Evolutionary conservation across 345 rosid species (phyloP), one percentile per base, ranked within the genome.

Genomic region (Aquilaria yunnanensis): DNA sequence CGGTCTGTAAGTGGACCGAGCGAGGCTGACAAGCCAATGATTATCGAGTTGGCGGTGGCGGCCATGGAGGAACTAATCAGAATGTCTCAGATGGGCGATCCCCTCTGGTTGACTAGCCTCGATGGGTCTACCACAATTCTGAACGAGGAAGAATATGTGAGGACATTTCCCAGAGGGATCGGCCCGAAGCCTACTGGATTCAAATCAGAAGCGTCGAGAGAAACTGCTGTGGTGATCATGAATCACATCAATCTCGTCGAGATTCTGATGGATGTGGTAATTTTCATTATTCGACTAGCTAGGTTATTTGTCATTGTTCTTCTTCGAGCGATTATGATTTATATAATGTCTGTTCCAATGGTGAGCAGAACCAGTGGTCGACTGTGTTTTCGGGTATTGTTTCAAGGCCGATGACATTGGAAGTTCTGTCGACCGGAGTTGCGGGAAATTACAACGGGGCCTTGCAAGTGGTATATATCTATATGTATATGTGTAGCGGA

Each of bases 31-130:
- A 91, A 83, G 69, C 90, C 89, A 0, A 67, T 81, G 75, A 72
- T 91, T 47, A 72, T 95, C 9, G 94, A 87, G 78, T 86, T 95
- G 6, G 99, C 96, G 0, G 81, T 85, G 43, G 80, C 78, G 14
- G 98, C 99, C 32, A 91, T 95, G 99, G 96, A 89, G 63, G 99
- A 95, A 70, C 67, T 95, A 0, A 23, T 89, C 48, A 72, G 75
- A 64, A 87, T 89, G 98, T 79, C 90, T 67, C 96, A 84, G 66
- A 67, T 80, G 75, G 84, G 65, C 32, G 96, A 91, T 48, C 98
- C 97, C 2, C 70, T 95, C 47, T 95, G 99, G 99, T 70, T 74
- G 47, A 71, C 51, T 12, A 81, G 81, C 56, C 67, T 72, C 63
- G 80, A 87, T 69, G 94, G 92, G 30, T 50, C 72, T 5, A 64